A percentile compares a stretch with the other conserved stretches of the same genome.
phyloP scores from a whole-genome alignment of 768 basidiomycete species.

The Mycena floridula region DNA sequence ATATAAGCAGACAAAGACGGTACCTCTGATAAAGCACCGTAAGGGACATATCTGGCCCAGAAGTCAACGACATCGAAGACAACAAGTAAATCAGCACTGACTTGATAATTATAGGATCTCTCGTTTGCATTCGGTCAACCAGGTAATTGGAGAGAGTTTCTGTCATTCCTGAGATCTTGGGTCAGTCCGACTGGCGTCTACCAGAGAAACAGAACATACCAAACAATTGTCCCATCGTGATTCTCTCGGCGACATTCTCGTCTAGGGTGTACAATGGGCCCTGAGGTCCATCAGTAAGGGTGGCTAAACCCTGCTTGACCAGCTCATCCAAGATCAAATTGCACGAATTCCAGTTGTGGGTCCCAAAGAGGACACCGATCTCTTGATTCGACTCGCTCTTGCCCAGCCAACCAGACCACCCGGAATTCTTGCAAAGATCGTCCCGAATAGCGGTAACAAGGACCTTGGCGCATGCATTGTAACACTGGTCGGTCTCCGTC shows the following conservation, averaged over 20 bases:
- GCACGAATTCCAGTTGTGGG: constrained; percentile 77
- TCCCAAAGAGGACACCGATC: constrained; percentile 79
- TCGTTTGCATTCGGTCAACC: constrained; percentile 43
- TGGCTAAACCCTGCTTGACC: constrained; percentile 49
- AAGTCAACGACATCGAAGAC: not conserved
- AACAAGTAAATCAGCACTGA: constrained; percentile 22
- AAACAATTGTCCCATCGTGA: constrained; percentile 78
- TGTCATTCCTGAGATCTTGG: too few relatives aligned
- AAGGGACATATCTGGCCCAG: constrained; percentile 65
- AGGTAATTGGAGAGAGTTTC: constrained; percentile 75
- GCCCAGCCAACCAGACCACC: too few relatives aligned
- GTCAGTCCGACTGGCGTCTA: too few relatives aligned
- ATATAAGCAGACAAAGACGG: constrained; percentile 5
- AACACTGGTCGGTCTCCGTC: constrained; percentile 67
- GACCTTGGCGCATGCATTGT: constrained; percentile 51
- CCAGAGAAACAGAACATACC: too few relatives aligned
- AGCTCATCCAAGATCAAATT: constrained; percentile 56
- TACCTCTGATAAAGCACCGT: constrained; percentile 66
- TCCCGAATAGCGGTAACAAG: constrained; percentile 52
- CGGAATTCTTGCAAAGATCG: constrained; percentile 31
- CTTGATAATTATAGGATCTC: constrained; percentile 75
- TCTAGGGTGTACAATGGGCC: constrained; percentile 31
- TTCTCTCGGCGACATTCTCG: constrained; percentile 53
- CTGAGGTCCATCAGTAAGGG: constrained; percentile 18
- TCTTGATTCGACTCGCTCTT: too few relatives aligned